Conservation (phyloP, 768 basidiomycete genomes). For the Kwoniella botswanensis region DNA sequence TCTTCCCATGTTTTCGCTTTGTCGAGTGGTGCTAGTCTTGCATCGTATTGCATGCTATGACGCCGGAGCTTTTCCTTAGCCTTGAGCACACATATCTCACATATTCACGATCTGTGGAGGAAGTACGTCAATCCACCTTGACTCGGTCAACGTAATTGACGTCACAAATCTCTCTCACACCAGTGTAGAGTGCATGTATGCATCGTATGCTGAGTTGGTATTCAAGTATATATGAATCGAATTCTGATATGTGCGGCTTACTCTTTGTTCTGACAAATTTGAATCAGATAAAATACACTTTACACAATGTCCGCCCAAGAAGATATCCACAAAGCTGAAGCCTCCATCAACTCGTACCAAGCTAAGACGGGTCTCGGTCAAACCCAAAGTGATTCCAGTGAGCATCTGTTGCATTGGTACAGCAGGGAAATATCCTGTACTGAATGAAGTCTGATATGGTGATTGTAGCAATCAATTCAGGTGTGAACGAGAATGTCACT, state of each 20-base stretch:
- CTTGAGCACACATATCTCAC: too few relatives aligned
- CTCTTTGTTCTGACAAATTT: background rate
- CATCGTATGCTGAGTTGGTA: background rate
- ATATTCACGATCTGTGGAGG: too few relatives aligned
- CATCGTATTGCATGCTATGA: slow-evolving; percentile 5
- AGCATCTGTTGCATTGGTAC: slow-evolving; percentile 2
- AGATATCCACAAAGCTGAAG: slow-evolving; percentile 25
- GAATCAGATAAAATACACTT: background rate
- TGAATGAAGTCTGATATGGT: too few relatives aligned
- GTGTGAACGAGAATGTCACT: slow-evolving; percentile 46
- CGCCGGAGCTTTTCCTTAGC: background rate
- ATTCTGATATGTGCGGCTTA: background rate
- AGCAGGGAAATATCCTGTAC: too few relatives aligned
- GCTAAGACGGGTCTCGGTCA: slow-evolving; percentile 24
- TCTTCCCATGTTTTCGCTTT: too few relatives aligned
- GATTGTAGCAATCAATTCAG: slow-evolving; percentile 33
- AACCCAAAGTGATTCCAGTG: slow-evolving; percentile 37
- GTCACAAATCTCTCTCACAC: background rate
- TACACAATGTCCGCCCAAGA: slow-evolving; percentile 28
- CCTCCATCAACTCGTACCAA: slow-evolving; percentile 31
- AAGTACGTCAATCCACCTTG: slow-evolving; percentile 6
- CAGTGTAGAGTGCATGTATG: background rate
- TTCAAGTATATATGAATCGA: background rate
- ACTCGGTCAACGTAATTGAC: slow-evolving; percentile 8
- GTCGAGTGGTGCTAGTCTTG: background rate